phyloP scores from a whole-genome alignment of 768 basidiomycete species.

The Floccularia luteovirens region DNA sequence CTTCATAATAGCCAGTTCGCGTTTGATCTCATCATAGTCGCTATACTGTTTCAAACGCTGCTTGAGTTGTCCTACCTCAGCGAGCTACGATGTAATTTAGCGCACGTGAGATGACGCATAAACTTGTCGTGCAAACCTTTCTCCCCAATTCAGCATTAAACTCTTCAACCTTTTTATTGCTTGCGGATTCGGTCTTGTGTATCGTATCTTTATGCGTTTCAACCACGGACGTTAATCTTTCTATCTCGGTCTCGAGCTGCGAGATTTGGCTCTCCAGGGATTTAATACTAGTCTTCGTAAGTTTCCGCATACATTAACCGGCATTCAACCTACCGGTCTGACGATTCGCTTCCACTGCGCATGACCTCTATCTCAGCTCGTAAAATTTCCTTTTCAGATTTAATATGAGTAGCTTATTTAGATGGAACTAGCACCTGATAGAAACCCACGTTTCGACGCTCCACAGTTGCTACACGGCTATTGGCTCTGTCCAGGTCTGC shows the following conservation, averaged over 20 bases:
- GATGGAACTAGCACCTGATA: constrained; percentile 3
- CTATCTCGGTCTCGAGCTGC: constrained; percentile 71
- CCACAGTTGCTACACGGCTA: constrained; percentile 84
- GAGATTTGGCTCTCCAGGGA: constrained; percentile 65
- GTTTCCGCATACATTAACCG: background rate
- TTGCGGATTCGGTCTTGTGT: constrained; percentile 35
- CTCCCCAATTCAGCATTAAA: constrained; percentile 49
- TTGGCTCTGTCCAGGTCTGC: constrained; percentile 95
- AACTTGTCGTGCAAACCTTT: constrained; percentile 23
- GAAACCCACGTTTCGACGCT: constrained; percentile 76
- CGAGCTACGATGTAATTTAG: constrained; percentile 25
- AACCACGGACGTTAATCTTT: constrained; percentile 58
- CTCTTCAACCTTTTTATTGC: constrained; percentile 53
- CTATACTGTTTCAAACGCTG: constrained; percentile 60
- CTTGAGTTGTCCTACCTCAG: constrained; percentile 65
- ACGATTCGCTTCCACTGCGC: constrained; percentile 67
- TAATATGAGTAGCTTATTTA: background rate
- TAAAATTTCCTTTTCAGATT: constrained; percentile 66
- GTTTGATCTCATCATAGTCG: constrained; percentile 97
- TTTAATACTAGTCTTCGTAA: constrained; percentile 41
- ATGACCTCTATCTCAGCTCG: constrained; percentile 92
- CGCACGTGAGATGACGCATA: constrained; percentile 1
- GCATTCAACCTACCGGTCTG: constrained; percentile 48
- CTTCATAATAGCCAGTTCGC: constrained; percentile 98
- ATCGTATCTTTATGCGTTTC: constrained; percentile 50